These are phyloP conservation scores for Digitaria exilis DNA, from an alignment of 202 grass and related monocot species.

Conservation along the genomic window DNA sequence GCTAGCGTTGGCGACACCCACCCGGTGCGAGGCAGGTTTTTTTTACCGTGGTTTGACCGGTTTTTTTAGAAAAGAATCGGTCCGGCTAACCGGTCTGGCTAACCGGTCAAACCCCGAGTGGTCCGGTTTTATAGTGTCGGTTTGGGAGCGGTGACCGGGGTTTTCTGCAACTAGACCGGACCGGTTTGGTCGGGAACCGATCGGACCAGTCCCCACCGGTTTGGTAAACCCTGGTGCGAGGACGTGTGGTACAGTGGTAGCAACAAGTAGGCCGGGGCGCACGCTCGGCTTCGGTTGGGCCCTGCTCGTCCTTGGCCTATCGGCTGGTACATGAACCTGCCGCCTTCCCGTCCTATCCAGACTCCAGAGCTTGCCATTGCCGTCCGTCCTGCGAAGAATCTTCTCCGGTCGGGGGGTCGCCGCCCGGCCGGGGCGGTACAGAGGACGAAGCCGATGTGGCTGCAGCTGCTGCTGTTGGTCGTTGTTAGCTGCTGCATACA, in stretches of 20 bases:
- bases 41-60: too few relatives aligned
- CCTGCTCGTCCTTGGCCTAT: background rate
- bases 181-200: too few relatives aligned
- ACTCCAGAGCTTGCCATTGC: background rate
- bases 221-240: too few relatives aligned
- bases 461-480: background rate
- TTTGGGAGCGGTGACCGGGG: too few relatives aligned
- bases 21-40: too few relatives aligned
- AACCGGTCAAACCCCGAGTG: too few relatives aligned
- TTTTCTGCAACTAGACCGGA: too few relatives aligned
- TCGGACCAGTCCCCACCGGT: too few relatives aligned
- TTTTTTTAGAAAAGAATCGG: too few relatives aligned
- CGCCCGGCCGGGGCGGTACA: background rate
- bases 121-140: too few relatives aligned
- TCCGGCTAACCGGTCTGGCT: too few relatives aligned
- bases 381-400: conserved; percentile 36
- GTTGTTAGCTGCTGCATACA: background rate
- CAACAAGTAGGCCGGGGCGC: conserved; percentile 5
- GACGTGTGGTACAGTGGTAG: too few relatives aligned
- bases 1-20: background rate
- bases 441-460: background rate
- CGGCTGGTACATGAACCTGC: conserved; percentile 51
- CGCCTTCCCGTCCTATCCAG: background rate
- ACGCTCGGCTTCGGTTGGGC: background rate
- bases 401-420: conserved; percentile 1